Evolutionary conservation across 768 basidiomycete genomes (phyloP), one percentile per base, ranked within the genome.

Genomic region (Lactarius vividus): DNA sequence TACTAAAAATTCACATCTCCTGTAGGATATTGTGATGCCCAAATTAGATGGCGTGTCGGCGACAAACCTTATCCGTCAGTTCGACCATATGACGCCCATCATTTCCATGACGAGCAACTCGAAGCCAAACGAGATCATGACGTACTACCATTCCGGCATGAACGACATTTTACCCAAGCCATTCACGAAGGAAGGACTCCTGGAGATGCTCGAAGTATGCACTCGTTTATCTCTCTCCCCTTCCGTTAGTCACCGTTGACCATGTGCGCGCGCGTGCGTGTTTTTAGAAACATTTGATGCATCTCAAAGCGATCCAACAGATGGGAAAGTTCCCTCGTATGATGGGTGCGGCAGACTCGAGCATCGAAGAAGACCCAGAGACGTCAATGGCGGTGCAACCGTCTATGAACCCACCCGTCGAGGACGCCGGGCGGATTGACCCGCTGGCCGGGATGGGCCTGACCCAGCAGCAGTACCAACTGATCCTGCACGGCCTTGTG

Each of bases 31-130:
- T 67, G 92, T 97, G 65, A 96, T 98, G 91, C 88, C 91, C 2
- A 89, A 91, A 74, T 79, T 92, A 71, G 88, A 94, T 68, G 94
- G 94, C 33, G 87, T 95, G 31, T 88, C 89, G 3, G 96, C 96
- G 11, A 98, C 96, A 42, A 93, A 88, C 64, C 76, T 98, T 71
- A 97, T 98, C 71, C 84, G 96, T 20, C 92, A 95, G 78, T 98
- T 98, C 74, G 95, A 98, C 78, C 86, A 88, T 64, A 89, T 88
- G 80, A 97, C 96, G 49, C 96, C 96, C 5, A 98, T 98, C 75
- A 97, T 98, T 70, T 96, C 94, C 28, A 98, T 98, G 96, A 98
- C 96, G 60, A 89, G 88, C 72, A 96, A 95, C 75, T 93, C 92
- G 62, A 91, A 93, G 71, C 94, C 95, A 31, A 89, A 90, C 77